These are phyloP conservation scores for Amanita rubescens DNA, from an alignment of 768 basidiomycete genomes.

Conservation along the genomic window DNA sequence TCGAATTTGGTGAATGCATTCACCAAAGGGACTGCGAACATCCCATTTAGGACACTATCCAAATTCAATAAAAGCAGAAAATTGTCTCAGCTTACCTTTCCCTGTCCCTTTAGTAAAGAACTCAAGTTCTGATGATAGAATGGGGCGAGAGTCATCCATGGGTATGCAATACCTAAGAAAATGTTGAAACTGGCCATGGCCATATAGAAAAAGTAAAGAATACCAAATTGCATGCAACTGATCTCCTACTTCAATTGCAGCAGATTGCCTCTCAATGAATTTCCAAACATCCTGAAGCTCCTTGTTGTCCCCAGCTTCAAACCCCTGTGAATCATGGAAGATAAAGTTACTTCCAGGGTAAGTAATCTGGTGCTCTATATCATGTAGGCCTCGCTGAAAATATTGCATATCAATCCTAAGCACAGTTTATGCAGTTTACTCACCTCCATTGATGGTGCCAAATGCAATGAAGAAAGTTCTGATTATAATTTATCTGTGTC, in stretches of 20 bases:
- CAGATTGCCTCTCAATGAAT: constrained; percentile 23
- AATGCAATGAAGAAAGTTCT: neutral
- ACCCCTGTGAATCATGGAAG: constrained; percentile 36
- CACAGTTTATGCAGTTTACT: neutral
- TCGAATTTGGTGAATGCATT: constrained; percentile 33
- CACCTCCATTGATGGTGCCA: constrained; percentile 11
- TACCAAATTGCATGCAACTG: constrained; percentile 34
- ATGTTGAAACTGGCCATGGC: neutral
- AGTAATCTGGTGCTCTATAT: constrained; percentile 22
- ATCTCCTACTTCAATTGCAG: constrained; percentile 11
- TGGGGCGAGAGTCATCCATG: constrained; percentile 18
- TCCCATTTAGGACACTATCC: no score
- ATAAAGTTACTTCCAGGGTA: constrained; percentile 27
- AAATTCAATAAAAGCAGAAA: neutral
- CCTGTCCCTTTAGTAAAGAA: constrained; percentile 22
- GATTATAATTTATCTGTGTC: neutral
- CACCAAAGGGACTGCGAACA: constrained; percentile 28
- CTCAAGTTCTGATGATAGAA: constrained; percentile 20
- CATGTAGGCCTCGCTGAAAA: constrained; percentile 25
- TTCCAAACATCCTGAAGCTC: constrained; percentile 22
- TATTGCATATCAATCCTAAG: neutral
- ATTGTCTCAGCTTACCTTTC: constrained; percentile 15
- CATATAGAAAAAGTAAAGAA: neutral
- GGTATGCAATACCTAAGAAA: constrained; percentile 31
- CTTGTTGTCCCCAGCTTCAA: constrained; percentile 26